Base-by-base conservation (phyloP, 208 protist genomes). In the Crithidia brevicula region DNA sequence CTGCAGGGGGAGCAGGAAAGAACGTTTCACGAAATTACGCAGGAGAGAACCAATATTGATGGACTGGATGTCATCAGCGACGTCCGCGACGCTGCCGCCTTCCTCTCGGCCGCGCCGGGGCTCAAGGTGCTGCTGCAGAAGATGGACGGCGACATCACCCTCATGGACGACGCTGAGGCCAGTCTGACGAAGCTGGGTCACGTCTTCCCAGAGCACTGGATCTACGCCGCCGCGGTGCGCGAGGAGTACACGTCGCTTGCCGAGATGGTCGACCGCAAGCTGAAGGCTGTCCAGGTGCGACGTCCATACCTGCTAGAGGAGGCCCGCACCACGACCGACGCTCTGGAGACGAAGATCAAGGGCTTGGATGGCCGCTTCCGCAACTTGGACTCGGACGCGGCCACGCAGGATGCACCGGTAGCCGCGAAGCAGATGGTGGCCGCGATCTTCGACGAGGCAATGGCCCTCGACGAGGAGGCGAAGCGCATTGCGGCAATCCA, bases 161-260 rank as follows among this genome's bases (percentile, higher is more conserved):
- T 88, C 1, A 92, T 98, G 73, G 58, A 69, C 18, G 56, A 79
- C 8, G 89, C 95, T 30, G 92, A 99, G 72, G 81, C 89, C 18
- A 84, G 89, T 30, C 85, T 99, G 60, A 77, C 85, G 33, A 78
- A 89, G 31, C 86, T 98, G 51, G 86, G 87, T 28, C 85, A 97
- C 86, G 59, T 85, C 31, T 97, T 99, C 50, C 97, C 97, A 10
- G 76, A 88, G 6, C 91, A 91, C 53, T 99, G 98, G 97, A 82
- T 98, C 30, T 85, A 94, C 66, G 82, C 77, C 36, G 80, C 96
- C 22, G 81, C 86, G 47, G 74, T 99, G 18, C 86, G 94, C 23
- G 88, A 94, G 43, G 98, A 99, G 77, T 98, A 92, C 86, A 76
- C 53, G 22, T 86, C 96, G 13, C 92, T 99, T 43, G 89, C 89